These are phyloP conservation scores for Citrullus amarus DNA, from an alignment of 306 rosid genomes.

Conservation along the genomic window DNA sequence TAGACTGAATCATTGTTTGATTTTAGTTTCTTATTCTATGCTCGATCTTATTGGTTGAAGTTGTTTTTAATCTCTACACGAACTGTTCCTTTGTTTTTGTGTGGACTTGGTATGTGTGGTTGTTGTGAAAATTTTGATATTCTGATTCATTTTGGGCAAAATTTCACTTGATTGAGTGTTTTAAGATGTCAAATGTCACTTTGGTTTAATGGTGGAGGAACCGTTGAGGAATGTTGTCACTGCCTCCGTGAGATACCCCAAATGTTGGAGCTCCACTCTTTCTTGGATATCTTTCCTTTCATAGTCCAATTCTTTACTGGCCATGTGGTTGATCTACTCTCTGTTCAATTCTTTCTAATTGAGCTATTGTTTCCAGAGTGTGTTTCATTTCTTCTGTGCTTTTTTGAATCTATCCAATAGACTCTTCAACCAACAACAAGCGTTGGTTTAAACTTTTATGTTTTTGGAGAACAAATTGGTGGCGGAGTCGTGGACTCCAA, in stretches of 20 bases:
- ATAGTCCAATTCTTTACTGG: not conserved
- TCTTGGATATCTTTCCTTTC: not conserved
- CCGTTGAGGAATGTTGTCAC: not conserved
- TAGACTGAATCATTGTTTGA: not conserved
- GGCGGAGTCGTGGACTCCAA: not conserved
- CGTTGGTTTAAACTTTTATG: not conserved
- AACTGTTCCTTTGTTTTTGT: not conserved
- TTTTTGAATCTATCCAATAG: not conserved
- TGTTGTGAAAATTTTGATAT: not conserved
- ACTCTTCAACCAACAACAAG: not conserved
- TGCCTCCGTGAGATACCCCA: not conserved
- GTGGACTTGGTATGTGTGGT: not conserved
- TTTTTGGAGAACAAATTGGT: not conserved
- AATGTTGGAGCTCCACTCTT: not conserved
- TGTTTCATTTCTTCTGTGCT: not conserved
- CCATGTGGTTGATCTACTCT: not conserved
- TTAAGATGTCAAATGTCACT: not conserved
- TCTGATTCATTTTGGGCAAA: not conserved
- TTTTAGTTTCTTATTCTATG: not conserved
- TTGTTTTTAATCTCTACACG: not conserved
- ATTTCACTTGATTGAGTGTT: not conserved
- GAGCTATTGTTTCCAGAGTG: not conserved
- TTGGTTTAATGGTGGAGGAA: not conserved
- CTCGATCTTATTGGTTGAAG: not conserved
- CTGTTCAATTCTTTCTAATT: not conserved